Percentiles rank a stretch among this genome's conserved stretches.
Evolutionary conservation across 805 yeast genomes (phyloP).

Genomic region (Candida ortonii): DNA sequence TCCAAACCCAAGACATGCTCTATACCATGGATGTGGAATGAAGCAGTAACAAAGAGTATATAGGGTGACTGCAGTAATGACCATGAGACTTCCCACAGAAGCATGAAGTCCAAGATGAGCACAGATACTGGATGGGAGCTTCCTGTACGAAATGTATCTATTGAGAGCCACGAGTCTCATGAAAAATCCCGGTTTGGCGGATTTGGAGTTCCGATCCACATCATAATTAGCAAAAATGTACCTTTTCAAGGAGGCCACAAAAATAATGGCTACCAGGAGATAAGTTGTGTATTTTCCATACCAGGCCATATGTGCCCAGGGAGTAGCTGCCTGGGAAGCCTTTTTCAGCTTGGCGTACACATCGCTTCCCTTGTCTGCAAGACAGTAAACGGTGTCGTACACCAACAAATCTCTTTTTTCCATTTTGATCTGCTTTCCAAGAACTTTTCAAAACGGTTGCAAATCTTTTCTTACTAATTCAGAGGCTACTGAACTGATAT

Average conservation of each 20-base stretch:
- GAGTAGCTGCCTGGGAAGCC: conserved; percentile 32
- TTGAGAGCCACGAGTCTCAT: conserved; percentile 30
- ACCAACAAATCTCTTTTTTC: conserved; percentile 15
- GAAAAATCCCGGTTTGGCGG: conserved; percentile 3
- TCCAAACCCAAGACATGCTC: conserved; percentile 54
- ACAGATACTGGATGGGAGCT: conserved; percentile 32
- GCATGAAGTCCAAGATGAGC: conserved; percentile 37
- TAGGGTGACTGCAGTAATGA: conserved; percentile 33
- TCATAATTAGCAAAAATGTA: conserved; percentile 16
- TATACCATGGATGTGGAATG: conserved; percentile 48
- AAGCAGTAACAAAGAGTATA: conserved; percentile 35
- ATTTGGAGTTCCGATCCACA: conserved; percentile 14
- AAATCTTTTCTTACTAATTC: too few relatives aligned
- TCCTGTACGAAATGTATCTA: conserved; percentile 33
- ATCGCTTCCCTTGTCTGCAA: conserved; percentile 31
- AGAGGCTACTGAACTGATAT: too few relatives aligned
- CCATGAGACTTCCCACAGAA: conserved; percentile 35
- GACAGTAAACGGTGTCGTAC: conserved; percentile 39
- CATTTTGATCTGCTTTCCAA: too few relatives aligned
- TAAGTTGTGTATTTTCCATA: conserved; percentile 42
- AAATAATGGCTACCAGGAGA: conserved; percentile 38
- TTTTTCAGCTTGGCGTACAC: conserved; percentile 23
- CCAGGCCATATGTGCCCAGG: conserved; percentile 28
- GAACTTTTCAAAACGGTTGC: too few relatives aligned
- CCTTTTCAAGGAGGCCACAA: conserved; percentile 34